Evolutionary conservation across 2,329 filamentous ascomycete genomes (phyloP), one percentile per base, ranked within the genome.

Genomic region (Monosporascus sp.): DNA sequence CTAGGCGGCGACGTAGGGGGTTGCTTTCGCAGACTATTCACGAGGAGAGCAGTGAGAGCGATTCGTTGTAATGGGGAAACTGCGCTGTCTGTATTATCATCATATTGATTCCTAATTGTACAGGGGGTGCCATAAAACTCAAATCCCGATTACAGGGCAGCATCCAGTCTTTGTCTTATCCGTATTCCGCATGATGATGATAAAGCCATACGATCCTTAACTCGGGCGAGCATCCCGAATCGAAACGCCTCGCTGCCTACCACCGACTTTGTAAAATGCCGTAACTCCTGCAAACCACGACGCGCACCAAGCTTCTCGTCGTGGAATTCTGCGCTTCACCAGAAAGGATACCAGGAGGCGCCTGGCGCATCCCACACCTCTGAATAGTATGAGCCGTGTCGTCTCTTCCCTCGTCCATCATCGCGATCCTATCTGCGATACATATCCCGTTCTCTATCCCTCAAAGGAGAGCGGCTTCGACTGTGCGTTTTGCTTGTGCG

Each of bases 21-120:
- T 65, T 89, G 18, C 70, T 87, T 44, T 77, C 79, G 28, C 83
- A 87, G 65, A 87, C 84, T 0, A 90, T 91, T 57, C 78, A 87
- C 53, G 87, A 89, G 68, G 87, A 90, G 65, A 85, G 87, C 50
- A 86, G 88, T 65, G 77, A 77, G 60, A 82, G 78, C 22, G 78
- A 78, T 50, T 63, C 61, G 17, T 58, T 56, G 31, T 63, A 53
- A 58, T 37, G 11, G 44, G 11, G 28, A 31, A 11, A 31, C 28
- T 31, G 28, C 28, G 28, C 9, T 31, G 28, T 11, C 28, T 31
- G 28, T 31, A 31, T 31, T 31, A 31, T 26, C 18, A 43, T 11
- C n/a, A 43, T 18, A 43, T 43, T 20, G 7, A 40, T 40, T 17
- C 37, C 15, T 18, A 40, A 17, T 11, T 20, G 20, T 11, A 20